Base-by-base conservation (phyloP, 768 basidiomycete genomes). In the Psilocybe azurescens region DNA sequence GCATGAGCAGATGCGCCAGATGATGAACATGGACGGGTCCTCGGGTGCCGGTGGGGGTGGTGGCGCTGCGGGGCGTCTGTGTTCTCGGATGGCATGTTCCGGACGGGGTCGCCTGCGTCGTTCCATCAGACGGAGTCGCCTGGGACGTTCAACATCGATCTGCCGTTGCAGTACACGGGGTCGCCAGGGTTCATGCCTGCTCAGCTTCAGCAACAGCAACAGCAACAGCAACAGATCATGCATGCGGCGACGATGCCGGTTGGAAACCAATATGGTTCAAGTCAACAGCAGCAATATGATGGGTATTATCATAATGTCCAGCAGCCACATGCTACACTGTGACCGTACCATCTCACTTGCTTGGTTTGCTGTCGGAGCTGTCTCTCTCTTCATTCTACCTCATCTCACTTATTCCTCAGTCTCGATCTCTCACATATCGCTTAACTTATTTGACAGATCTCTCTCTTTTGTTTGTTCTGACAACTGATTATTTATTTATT, bases 1-100 rank as follows among this genome's bases (percentile, higher is more conserved):
- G 63, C 75, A 79, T 46, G 80, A 80, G 64, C 79, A 81, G 70
- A 80, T 81, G 78, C 65, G 76, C 67, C 76, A 77, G 71, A 79
- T 83, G 77, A 77, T 74, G 74, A 76, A 57, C 54, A 70, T 73
- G 71, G 64, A 65, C 39, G 66, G 62, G 11, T 48, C 62, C 24
- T 33, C 63, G 11, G 50, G 41, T n/a, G 41, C 41, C 5, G n/a
- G 48, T n/a, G 44, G 38, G 24, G 24, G 24, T 24, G 24, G 24
- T 24, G 24, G 24, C 24, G 24, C 24, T 24, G 24, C 24, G 1
- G 47, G 32, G 52, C 60, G 32, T 46, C 63, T 8, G 53, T 67
- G 49, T 75, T 71, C 60, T 70, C 68, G 14, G 74, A 72, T 2
- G 72, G 73, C 9, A 69, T 77, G 67, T 81, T 77, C 67, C 73